Evolutionary conservation across 2,329 filamentous ascomycete species (phyloP).

Genomic region (Colletotrichum sojae): DNA sequence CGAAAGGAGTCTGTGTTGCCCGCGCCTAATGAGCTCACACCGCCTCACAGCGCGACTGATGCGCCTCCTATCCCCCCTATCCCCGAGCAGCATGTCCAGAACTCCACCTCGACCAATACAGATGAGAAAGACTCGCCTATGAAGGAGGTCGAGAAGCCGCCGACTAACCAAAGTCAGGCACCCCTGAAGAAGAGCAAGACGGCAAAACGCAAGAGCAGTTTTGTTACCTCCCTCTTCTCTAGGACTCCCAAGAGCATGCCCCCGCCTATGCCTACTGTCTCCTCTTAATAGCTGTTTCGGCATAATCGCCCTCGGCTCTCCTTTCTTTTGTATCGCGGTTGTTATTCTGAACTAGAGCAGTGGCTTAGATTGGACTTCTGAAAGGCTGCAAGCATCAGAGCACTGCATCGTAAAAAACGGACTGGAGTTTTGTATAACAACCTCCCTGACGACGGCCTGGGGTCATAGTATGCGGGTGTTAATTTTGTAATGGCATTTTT

Average conservation of each 20-base stretch:
- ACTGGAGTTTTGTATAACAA: constrained; percentile 31
- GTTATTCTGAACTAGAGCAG: constrained; percentile 7
- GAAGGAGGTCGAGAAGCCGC: constrained; percentile 31
- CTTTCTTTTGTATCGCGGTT: constrained; percentile 31
- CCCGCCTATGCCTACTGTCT: constrained; percentile 10
- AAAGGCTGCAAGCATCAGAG: constrained; percentile 18
- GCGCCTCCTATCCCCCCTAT: constrained; percentile 32
- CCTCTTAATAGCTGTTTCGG: not conserved
- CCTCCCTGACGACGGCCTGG: constrained; percentile 10
- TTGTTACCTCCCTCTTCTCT: constrained; percentile 34
- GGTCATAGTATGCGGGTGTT: constrained; percentile 11
- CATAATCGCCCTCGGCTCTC: not conserved
- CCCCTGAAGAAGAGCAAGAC: constrained; percentile 26
- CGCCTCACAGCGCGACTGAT: constrained; percentile 37
- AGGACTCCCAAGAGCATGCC: constrained; percentile 26
- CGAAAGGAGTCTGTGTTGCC: constrained; percentile 24
- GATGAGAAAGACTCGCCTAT: constrained; percentile 23
- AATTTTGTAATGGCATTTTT: constrained; percentile 18
- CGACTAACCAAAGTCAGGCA: constrained; percentile 4
- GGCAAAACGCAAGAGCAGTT: constrained; percentile 35
- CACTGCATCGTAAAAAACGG: constrained; percentile 21
- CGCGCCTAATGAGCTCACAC: constrained; percentile 28
- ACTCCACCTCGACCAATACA: not conserved
- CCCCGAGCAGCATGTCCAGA: constrained; percentile 21
- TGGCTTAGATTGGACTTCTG: constrained; percentile 25